phyloP scores from a whole-genome alignment of 129 eudicot genomes.

The Escallonia rubra region DNA sequence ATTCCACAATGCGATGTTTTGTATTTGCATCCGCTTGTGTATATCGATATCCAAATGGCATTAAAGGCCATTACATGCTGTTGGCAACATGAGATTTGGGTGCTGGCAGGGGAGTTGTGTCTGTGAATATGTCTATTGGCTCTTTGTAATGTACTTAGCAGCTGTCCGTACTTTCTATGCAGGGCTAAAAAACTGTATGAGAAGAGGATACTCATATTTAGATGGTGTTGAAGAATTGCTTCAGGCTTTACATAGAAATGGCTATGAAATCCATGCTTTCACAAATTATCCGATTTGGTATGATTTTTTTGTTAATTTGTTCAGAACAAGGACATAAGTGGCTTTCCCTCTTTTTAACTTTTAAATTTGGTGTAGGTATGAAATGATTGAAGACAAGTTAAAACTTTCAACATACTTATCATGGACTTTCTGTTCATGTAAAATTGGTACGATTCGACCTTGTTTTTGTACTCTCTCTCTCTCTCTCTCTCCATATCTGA shows the following conservation, averaged over 20 bases:
- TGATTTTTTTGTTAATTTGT: slow-evolving; percentile 24
- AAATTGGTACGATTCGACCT: slow-evolving; percentile 40
- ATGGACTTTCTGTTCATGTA: slow-evolving; percentile 97
- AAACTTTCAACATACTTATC: slow-evolving; percentile 80
- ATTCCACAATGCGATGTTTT: no score
- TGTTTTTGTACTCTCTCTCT: not conserved
- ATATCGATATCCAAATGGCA: no score
- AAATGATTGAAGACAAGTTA: slow-evolving; percentile 87
- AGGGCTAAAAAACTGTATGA: slow-evolving; percentile 85
- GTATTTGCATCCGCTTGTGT: no score
- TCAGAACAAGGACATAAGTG: not conserved
- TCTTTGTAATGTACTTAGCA: no score
- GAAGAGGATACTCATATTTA: slow-evolving; percentile 62
- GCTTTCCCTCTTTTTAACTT: not conserved
- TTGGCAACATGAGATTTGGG: no score
- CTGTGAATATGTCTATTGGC: no score
- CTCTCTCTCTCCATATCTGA: no score
- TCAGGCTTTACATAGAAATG: slow-evolving; percentile 44
- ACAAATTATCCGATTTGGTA: slow-evolving; percentile 98
- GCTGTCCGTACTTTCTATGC: not conserved
- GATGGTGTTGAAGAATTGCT: slow-evolving; percentile 85
- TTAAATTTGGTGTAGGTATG: slow-evolving; percentile 49
- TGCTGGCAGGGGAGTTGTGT: no score
- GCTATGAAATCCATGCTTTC: slow-evolving; percentile 91
- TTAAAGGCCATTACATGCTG: no score